Evolutionary conservation across 1,284 basidiomycete species (phyloP).

Genomic region (Ceratobasidium papillatum): DNA sequence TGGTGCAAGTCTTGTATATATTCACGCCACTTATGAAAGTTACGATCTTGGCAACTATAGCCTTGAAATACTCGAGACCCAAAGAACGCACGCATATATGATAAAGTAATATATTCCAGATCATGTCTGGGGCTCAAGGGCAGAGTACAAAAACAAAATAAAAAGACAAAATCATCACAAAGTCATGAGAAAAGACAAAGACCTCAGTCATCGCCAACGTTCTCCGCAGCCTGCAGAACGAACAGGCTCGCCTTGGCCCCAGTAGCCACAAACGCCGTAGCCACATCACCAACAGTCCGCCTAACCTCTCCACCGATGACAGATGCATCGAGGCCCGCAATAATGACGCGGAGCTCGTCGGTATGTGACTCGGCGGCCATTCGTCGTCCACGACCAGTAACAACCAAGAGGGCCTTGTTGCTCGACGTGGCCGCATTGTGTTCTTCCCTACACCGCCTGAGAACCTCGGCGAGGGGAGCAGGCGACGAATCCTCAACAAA

Average conservation of each 20-base stretch:
- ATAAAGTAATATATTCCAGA: background rate
- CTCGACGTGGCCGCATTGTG: constrained; percentile 47
- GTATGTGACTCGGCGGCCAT: constrained; percentile 50
- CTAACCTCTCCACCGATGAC: constrained; percentile 60
- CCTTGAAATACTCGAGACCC: background rate
- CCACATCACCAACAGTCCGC: constrained; percentile 58
- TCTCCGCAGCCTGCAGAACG: constrained; percentile 67
- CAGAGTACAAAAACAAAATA: background rate
- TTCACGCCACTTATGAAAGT: constrained; percentile 2
- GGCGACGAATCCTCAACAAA: constrained; percentile 65
- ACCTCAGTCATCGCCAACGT: constrained; percentile 33
- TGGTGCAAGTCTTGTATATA: constrained; percentile 9
- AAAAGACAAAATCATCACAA: background rate
- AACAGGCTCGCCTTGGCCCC: constrained; percentile 69
- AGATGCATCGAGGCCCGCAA: constrained; percentile 62
- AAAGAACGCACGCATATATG: background rate
- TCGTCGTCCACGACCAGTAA: constrained; percentile 56
- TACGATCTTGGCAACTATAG: background rate
- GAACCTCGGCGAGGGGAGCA: constrained; percentile 63
- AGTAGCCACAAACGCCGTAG: constrained; percentile 57
- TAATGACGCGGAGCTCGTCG: constrained; percentile 52
- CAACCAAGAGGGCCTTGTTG: constrained; percentile 59
- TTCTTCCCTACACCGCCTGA: constrained; percentile 53
- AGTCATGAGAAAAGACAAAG: background rate
- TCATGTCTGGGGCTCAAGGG: background rate